Evolutionary conservation across 805 yeast species (phyloP), one percentile per base, ranked within the genome.

Genomic region (Saccharomycopsis fodiens): DNA sequence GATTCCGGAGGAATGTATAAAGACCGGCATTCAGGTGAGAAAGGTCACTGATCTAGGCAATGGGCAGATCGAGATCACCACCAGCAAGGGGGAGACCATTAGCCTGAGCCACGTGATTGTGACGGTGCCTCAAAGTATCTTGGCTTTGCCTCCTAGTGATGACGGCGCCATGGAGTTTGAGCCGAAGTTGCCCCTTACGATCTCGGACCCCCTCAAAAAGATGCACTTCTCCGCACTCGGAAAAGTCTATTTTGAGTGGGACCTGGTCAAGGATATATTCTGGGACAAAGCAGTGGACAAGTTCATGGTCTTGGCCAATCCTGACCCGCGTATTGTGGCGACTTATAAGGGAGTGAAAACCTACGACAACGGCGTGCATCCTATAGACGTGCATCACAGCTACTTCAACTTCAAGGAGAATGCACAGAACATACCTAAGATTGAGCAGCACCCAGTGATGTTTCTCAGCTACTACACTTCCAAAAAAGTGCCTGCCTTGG

Each of bases 111-210:
- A 76, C 57, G 65, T 77, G 23, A 69, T 88, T 12, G 82, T 85
- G 4, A 79, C 95, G 0, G 76, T 85, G 3, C 96, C 96, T 0
- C 82, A 82, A 51, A 82, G 89, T 30, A 70, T 83, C 3, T 63
- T 87, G 31, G 74, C 73, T 46, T 55, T 75, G 3, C 60, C 64
- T 0, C 49, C 56, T 2, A 38, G 47, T 3, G 54, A 55, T 4
- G 50, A 56, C n/a, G 79, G 80, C 3, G 70, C 71, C 15, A 74
- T 82, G 23, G 59, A 58, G 29, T 83, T 85, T 70, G 54, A 48
- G 0, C 87, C 88, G 0, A 60, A 64, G 3, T 60, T 84, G 12
- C 85, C 86, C 0, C n/a, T 21, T 5, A 48, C 55, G 1, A 65
- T 82, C 12, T 47, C 50, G 7, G 62, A 63, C 1, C 64, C 82